Percentiles rank a stretch among this genome's conserved stretches.
Conservation (phyloP, 768 basidiomycete species). For the Phanerodontia chrysosporium region DNA sequence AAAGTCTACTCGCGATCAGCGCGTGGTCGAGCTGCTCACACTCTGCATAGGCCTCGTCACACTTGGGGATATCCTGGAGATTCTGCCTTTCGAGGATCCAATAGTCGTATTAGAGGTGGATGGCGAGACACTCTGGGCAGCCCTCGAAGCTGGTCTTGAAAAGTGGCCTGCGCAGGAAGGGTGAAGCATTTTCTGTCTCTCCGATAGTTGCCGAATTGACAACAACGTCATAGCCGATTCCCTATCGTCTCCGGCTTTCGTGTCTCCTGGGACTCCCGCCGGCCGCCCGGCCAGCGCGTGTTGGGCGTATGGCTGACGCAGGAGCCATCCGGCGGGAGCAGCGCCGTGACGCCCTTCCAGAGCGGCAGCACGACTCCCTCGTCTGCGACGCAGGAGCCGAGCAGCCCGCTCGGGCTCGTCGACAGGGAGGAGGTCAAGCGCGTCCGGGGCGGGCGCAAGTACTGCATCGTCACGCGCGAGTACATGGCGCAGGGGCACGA, state of each 20-base stretch:
- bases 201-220: not conserved
- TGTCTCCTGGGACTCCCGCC: constrained; percentile 83
- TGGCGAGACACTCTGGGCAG: constrained; percentile 75
- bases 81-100: constrained; percentile 86
- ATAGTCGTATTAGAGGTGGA: constrained; percentile 77
- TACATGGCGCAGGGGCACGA: constrained; percentile 86
- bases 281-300: constrained; percentile 61
- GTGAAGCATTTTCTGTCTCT: constrained; percentile 32
- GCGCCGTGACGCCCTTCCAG: constrained; percentile 15
- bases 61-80: constrained; percentile 84
- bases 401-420: constrained; percentile 21
- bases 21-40: not conserved
- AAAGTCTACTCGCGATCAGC: not conserved
- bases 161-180: constrained; percentile 92
- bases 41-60: constrained; percentile 56
- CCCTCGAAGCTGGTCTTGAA: constrained; percentile 64
- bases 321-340: constrained; percentile 23
- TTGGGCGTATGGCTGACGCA: constrained; percentile 61
- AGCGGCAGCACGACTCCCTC: constrained; percentile 15
- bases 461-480: constrained; percentile 80
- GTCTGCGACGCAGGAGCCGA: constrained; percentile 17
- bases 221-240: constrained; percentile 58
- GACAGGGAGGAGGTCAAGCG: constrained; percentile 53
- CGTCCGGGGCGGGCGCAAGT: constrained; percentile 49
- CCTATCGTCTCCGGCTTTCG: constrained; percentile 82